phyloP scores from a whole-genome alignment of 176 grass and related monocot genomes.

The Eleusine coracana region DNA sequence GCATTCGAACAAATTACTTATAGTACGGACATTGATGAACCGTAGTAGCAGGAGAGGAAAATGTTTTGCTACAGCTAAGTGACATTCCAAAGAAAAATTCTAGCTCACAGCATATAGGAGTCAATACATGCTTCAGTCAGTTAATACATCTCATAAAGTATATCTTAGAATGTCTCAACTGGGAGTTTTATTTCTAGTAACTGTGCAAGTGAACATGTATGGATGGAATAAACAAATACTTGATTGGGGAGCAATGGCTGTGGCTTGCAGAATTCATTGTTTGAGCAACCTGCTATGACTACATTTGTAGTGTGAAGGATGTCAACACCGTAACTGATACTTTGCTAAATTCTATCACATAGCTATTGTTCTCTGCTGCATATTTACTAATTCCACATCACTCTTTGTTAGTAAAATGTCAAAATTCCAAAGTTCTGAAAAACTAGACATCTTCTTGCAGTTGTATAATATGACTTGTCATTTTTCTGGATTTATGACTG shows the following conservation, averaged over 20 bases:
- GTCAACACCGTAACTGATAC: neutral
- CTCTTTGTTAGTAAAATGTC: neutral
- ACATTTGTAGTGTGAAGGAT: neutral
- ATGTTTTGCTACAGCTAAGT: constrained; percentile 1
- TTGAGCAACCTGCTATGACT: neutral
- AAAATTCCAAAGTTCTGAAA: neutral
- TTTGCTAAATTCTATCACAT: neutral
- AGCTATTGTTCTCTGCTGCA: neutral
- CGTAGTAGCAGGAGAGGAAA: constrained; percentile 7
- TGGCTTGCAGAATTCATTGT: neutral
- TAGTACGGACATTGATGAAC: neutral
- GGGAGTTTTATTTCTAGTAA: neutral
- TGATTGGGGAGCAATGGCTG: neutral
- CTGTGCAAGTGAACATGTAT: neutral
- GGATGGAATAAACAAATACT: neutral
- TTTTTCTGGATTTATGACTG: constrained; percentile 25
- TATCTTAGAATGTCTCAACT: neutral
- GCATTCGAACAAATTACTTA: neutral
- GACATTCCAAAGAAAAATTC: constrained; percentile 1
- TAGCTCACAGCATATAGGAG: neutral
- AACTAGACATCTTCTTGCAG: neutral
- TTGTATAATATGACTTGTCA: constrained; percentile 14
- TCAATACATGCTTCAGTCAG: neutral
- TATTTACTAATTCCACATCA: neutral
- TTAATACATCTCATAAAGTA: constrained; percentile 6